Evolutionary conservation across 2,329 filamentous ascomycete genomes (phyloP).

Genomic region (Nemania sp.): DNA sequence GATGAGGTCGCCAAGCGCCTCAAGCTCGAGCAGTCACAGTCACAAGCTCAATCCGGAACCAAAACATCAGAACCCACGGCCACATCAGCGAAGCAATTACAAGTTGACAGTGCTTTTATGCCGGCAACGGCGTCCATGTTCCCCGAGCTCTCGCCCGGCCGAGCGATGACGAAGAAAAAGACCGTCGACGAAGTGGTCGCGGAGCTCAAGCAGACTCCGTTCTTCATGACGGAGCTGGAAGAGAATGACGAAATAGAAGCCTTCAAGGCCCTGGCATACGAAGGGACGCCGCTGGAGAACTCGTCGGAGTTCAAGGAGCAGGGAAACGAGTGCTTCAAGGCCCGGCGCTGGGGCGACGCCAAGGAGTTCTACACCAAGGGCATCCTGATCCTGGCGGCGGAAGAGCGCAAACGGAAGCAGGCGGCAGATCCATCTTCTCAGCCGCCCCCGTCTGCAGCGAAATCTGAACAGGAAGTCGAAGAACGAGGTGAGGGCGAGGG

Average conservation of each 20-base stretch:
- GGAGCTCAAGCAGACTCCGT: conserved; percentile 67
- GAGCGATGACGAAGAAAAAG: conserved; percentile 48
- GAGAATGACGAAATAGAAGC: conserved; percentile 87
- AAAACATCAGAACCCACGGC: not conserved
- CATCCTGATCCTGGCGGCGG: conserved; percentile 70
- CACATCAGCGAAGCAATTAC: not conserved
- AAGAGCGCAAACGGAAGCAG: conserved; percentile 59
- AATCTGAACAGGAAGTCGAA: conserved; percentile 43
- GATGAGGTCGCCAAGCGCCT: conserved; percentile 44
- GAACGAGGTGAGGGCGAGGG: conserved; percentile 49
- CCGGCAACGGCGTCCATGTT: conserved; percentile 28
- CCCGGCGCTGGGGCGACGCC: conserved; percentile 77
- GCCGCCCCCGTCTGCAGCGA: not conserved
- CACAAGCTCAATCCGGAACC: conserved; percentile 13
- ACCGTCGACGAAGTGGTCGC: conserved; percentile 60
- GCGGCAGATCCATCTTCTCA: conserved; percentile 33
- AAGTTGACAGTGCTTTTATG: not conserved
- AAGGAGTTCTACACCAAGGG: conserved; percentile 91
- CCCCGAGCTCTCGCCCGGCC: conserved; percentile 53
- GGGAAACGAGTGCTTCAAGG: conserved; percentile 85
- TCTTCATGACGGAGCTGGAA: conserved; percentile 95
- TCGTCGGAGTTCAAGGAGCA: conserved; percentile 84
- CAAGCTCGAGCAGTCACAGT: conserved; percentile 44
- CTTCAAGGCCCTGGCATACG: conserved; percentile 86
- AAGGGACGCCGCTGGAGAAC: conserved; percentile 85